Evolutionary conservation across 2,329 filamentous ascomycete species (phyloP).

Genomic region (Colletotrichum higginsianum): DNA sequence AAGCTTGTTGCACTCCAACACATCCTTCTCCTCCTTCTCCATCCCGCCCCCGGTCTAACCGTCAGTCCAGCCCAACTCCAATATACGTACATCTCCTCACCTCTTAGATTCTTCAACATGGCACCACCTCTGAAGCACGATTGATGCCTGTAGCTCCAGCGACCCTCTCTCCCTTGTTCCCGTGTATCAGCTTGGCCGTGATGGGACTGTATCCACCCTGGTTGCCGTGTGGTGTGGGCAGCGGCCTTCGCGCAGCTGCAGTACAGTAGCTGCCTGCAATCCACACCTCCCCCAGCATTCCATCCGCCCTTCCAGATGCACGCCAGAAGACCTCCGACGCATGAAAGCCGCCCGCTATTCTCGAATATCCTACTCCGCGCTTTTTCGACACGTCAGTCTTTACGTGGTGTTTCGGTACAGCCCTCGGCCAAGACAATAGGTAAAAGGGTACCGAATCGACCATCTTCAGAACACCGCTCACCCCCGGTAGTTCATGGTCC

Average conservation of each 20-base stretch:
- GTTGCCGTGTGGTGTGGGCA: constrained; percentile 3
- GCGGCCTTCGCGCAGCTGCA: constrained; percentile 10
- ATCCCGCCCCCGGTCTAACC: neutral
- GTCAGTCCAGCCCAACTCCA: neutral
- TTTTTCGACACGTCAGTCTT: constrained; percentile 12
- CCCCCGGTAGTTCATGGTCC: neutral
- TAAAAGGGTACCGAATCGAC: neutral
- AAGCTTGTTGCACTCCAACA: neutral
- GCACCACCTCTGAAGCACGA: constrained; percentile 8
- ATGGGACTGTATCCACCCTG: constrained; percentile 33
- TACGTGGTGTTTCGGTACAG: constrained; percentile 23
- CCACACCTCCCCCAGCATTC: constrained; percentile 25
- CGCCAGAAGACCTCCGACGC: constrained; percentile 34
- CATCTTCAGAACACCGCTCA: neutral
- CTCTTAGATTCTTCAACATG: constrained; percentile 8
- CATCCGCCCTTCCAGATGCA: constrained; percentile 41
- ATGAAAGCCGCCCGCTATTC: constrained; percentile 21
- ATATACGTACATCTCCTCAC: constrained; percentile 7
- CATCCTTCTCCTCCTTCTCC: neutral
- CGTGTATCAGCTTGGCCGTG: constrained; percentile 24
- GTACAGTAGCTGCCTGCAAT: constrained; percentile 18
- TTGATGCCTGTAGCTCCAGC: constrained; percentile 20
- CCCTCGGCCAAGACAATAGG: constrained; percentile 15
- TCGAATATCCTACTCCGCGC: neutral
- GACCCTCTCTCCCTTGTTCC: constrained; percentile 27